Base-by-base conservation (phyloP, 345 rosid species). In the thale cress (Arabidopsis thaliana) region DNA sequence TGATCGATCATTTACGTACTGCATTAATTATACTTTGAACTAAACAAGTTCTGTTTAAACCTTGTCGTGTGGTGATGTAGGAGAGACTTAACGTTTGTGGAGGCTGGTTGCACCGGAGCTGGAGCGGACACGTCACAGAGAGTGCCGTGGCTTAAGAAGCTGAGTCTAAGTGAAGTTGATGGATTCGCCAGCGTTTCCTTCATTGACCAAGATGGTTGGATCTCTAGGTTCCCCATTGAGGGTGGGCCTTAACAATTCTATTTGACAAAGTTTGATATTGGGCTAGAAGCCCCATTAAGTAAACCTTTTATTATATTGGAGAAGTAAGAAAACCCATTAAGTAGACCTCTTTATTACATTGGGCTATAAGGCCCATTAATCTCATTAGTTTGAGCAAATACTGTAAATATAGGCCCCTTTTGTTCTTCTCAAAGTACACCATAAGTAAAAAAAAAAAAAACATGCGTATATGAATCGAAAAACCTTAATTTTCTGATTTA, bases 141-240 rank as follows among this genome's bases (percentile, higher is more conserved):
- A 64, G 68, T 64, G 24, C 40, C 68, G 7, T 64, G 68, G 68
- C 14, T 64, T 0, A 45, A 50, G 32, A 50, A 66, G 12, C 12
- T 32, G 56, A 30, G 4, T 65, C 24, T 1, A 12, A 41, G 3
- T 8, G 42, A 32, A 3, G 25, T 48, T 5, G 6, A 11, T n/a
- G 40, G 11, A 9, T n/a, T 44, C 8, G 51, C 14, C 14, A 49
- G 32, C 33, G 28, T 65, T 24, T 65, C 70, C 9, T 65, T 44
- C 44, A 48, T 65, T 34, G 70, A 65, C 28, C 57, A 46, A 28
- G 69, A 48, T 7, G 70, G 56, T 14, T 65, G 70, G 70, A 33
- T 65, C 42, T 48, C 44, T 16, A 65, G n/a, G n/a, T 34, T 22
- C 1, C 70, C 70, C 37, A 13, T 24, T 25, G 24, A 10, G 14